These are phyloP conservation scores for Geranium brycei DNA, from an alignment of 345 rosid species.

Conservation along the genomic window DNA sequence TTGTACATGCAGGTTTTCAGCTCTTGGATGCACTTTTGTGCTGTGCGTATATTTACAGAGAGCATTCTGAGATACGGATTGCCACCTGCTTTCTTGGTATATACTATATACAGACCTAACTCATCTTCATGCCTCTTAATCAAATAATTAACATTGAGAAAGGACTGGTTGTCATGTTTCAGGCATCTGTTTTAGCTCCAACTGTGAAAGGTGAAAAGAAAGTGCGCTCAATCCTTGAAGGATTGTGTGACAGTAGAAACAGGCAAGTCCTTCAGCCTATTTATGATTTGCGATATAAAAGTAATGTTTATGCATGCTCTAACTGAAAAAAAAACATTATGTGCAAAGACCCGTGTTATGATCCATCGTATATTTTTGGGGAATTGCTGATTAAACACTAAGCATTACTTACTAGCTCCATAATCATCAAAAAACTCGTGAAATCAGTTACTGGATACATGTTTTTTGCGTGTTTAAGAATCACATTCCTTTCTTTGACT, in stretches of 20 bases:
- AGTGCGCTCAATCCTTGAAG: conserved; percentile 84
- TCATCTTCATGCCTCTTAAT: neutral
- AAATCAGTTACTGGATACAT: no score
- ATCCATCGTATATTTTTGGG: no score
- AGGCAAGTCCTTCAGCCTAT: conserved; percentile 38
- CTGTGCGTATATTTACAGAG: conserved; percentile 85
- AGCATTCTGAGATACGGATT: conserved; percentile 97
- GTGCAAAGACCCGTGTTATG: neutral
- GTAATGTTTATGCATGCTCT: neutral
- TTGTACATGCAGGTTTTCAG: conserved; percentile 64
- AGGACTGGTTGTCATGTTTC: conserved; percentile 17
- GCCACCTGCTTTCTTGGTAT: conserved; percentile 93
- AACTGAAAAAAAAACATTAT: neutral
- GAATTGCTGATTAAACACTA: no score
- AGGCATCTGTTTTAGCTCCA: conserved; percentile 90
- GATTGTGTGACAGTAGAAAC: conserved; percentile 52
- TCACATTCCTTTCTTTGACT: no score
- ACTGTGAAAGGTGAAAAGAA: conserved; percentile 77
- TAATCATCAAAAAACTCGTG: no score
- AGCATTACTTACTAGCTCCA: no score
- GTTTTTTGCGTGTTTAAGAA: neutral
- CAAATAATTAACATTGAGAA: conserved; percentile 7
- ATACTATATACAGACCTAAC: conserved; percentile 12
- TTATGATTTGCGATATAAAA: neutral
- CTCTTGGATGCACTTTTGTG: conserved; percentile 99